Conservation (phyloP, 331 rosid genomes). For the Arachis monticola region DNA sequence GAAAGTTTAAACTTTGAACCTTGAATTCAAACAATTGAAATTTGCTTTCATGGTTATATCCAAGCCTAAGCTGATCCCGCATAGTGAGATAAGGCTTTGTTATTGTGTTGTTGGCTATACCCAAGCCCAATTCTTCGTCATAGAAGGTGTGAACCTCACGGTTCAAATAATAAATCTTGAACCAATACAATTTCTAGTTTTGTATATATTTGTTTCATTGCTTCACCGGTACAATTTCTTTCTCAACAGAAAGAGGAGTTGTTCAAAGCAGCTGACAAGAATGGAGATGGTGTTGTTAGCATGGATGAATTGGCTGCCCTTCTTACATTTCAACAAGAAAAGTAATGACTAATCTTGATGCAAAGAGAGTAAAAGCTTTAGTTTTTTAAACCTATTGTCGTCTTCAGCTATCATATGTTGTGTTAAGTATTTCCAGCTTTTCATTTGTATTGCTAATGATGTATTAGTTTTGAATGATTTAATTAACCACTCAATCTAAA, state of each 20-base stretch:
- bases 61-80: no score
- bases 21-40: slow-evolving; percentile 29
- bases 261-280: slow-evolving; percentile 89
- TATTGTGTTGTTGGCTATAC: slow-evolving; percentile 3
- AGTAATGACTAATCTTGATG: slow-evolving; percentile 54
- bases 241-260: slow-evolving; percentile 84
- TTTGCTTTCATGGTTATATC: not conserved
- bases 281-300: slow-evolving; percentile 84
- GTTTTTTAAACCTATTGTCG: slow-evolving; percentile 13
- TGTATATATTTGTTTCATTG: slow-evolving; percentile 14
- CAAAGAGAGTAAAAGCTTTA: slow-evolving; percentile 18
- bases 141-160: slow-evolving; percentile 6
- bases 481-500: not conserved
- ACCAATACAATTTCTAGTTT: slow-evolving; percentile 29
- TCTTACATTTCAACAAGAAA: slow-evolving; percentile 88
- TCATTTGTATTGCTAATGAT: not conserved
- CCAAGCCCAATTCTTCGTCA: slow-evolving; percentile 32
- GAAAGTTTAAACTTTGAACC: slow-evolving; percentile 35
- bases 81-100: not conserved
- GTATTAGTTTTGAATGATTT: not conserved
- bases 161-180: slow-evolving; percentile 36
- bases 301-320: slow-evolving; percentile 92
- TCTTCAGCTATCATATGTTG: slow-evolving; percentile 15
- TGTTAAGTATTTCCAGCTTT: slow-evolving; percentile 12
- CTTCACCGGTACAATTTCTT: slow-evolving; percentile 41